phyloP scores from a whole-genome alignment of 805 yeast genomes.

The Saccharomycopsis schoenii region DNA sequence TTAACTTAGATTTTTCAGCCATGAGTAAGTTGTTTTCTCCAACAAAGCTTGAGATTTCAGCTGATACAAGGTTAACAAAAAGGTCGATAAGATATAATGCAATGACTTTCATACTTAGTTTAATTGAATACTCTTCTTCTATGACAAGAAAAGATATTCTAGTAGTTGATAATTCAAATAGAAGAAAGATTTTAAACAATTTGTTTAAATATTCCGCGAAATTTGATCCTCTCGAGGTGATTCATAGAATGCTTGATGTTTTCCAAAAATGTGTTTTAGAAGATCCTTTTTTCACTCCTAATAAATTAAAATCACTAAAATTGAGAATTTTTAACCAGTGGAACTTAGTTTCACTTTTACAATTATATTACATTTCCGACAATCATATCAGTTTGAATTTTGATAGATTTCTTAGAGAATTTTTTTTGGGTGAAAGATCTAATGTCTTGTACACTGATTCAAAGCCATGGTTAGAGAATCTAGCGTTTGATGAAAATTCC shows the following conservation, averaged over 20 bases:
- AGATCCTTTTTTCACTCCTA: conserved; percentile 55
- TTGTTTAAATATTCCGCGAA: conserved; percentile 57
- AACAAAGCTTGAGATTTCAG: conserved; percentile 35
- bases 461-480: conserved; percentile 39
- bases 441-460: conserved; percentile 41
- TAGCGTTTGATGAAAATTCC: conserved; percentile 15
- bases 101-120: conserved; percentile 48
- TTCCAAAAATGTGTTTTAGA: conserved; percentile 42
- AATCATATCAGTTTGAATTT: conserved; percentile 30
- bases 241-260: conserved; percentile 34
- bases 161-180: conserved; percentile 25
- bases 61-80: conserved; percentile 26
- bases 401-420: conserved; percentile 36
- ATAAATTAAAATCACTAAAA: conserved; percentile 47
- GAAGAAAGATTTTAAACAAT: conserved; percentile 48
- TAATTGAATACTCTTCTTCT: conserved; percentile 41
- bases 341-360: conserved; percentile 48
- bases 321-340: conserved; percentile 72
- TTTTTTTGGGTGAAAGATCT: conserved; percentile 39
- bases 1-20: conserved; percentile 56
- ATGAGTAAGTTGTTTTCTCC: conserved; percentile 56
- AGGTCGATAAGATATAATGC: conserved; percentile 49
- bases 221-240: conserved; percentile 39
- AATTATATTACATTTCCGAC: conserved; percentile 36
- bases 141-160: conserved; percentile 57